Conservation (phyloP, 352 stramenopile species). For the Stephanocyclus meneghinianus region DNA sequence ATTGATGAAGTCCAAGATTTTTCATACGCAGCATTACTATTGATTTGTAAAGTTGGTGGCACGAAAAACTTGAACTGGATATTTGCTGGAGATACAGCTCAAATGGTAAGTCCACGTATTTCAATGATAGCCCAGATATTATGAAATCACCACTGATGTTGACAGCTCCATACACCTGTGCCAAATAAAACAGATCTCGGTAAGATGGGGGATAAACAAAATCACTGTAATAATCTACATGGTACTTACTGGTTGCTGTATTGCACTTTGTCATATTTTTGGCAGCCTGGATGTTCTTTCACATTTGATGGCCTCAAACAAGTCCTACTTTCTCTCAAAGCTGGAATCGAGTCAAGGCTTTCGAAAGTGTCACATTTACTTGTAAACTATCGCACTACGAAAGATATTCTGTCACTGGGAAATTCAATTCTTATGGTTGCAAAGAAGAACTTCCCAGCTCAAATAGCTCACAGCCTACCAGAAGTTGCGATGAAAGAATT, state of each 20-base stretch:
- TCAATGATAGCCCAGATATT: no score
- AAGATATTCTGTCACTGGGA: slow-evolving; percentile 40
- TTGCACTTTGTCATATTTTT: slow-evolving; percentile 5
- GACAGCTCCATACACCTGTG: background rate
- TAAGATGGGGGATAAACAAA: slow-evolving; percentile 3
- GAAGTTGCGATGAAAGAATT: slow-evolving; percentile 51
- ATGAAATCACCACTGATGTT: no score
- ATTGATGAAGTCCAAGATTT: slow-evolving; percentile 51
- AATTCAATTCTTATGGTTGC: slow-evolving; percentile 42
- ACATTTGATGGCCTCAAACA: slow-evolving; percentile 50
- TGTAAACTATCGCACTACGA: slow-evolving; percentile 53
- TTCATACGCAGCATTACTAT: slow-evolving; percentile 45
- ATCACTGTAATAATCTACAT: background rate
- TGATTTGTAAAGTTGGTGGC: slow-evolving; percentile 44
- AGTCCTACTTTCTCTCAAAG: slow-evolving; percentile 32
- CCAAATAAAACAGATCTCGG: slow-evolving; percentile 18
- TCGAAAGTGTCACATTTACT: slow-evolving; percentile 47
- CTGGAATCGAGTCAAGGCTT: slow-evolving; percentile 35
- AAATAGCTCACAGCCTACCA: slow-evolving; percentile 36
- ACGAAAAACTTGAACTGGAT: slow-evolving; percentile 37
- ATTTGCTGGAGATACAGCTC: slow-evolving; percentile 46
- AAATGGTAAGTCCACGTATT: slow-evolving; percentile 34
- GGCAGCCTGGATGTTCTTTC: slow-evolving; percentile 46
- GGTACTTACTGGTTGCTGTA: background rate
- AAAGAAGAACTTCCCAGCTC: slow-evolving; percentile 32